phyloP scores from a whole-genome alignment of 1,139 yeast genomes.

The Suhomyces chickasaworum region DNA sequence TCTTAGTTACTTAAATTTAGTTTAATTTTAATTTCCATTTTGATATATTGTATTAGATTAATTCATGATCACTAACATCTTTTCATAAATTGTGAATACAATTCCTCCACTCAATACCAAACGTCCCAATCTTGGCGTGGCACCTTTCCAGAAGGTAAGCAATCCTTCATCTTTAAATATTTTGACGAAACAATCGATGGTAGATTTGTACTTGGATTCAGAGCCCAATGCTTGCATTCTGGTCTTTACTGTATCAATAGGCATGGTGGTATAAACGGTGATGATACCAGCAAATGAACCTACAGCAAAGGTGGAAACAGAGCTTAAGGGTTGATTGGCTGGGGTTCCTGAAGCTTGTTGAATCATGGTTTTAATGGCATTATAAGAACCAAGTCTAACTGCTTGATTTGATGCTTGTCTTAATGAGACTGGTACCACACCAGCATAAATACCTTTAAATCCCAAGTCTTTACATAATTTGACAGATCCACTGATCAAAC shows the following conservation, averaged over 20 bases:
- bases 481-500: slow-evolving; percentile 62
- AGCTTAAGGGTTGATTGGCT: slow-evolving; percentile 73
- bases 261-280: slow-evolving; percentile 97
- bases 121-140: slow-evolving; percentile 94
- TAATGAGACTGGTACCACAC: slow-evolving; percentile 87
- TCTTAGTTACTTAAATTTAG: too few species aligned
- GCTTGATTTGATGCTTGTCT: slow-evolving; percentile 97
- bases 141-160: slow-evolving; percentile 95
- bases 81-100: slow-evolving; percentile 91
- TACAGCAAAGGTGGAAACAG: slow-evolving; percentile 79
- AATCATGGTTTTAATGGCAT: slow-evolving; percentile 77
- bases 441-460: slow-evolving; percentile 79
- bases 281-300: slow-evolving; percentile 94
- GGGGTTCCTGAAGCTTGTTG: slow-evolving; percentile 71
- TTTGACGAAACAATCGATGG: slow-evolving; percentile 76
- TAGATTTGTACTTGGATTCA: slow-evolving; percentile 65
- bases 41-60: background rate
- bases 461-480: slow-evolving; percentile 77
- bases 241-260: slow-evolving; percentile 95
- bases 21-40: too few species aligned
- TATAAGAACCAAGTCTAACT: slow-evolving; percentile 90
- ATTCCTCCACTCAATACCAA: slow-evolving; percentile 92
- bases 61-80: slow-evolving; percentile 64
- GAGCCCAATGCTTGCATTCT: slow-evolving; percentile 96
- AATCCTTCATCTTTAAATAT: slow-evolving; percentile 90